phyloP scores from a whole-genome alignment of 2,329 filamentous ascomycete species.

The Colletotrichum trifolii region DNA sequence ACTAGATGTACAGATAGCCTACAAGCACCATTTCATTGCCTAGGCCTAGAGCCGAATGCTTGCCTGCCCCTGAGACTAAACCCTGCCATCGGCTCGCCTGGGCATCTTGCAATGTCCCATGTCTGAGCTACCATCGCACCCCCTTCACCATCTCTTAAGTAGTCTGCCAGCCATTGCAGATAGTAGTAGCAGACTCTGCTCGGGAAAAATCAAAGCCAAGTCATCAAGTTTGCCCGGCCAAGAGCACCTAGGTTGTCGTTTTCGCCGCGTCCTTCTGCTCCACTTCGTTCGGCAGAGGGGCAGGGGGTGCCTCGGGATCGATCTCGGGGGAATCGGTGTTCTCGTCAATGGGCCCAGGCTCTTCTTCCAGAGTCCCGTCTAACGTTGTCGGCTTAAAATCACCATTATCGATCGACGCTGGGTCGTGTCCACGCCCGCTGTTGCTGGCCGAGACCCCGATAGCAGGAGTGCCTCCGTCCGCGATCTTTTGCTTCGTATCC shows the following conservation, averaged over 20 bases:
- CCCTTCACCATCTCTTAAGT: not conserved
- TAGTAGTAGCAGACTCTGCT: too few relatives aligned
- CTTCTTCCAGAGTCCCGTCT: conserved; percentile 63
- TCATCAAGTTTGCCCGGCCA: not conserved
- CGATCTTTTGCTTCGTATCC: conserved; percentile 69
- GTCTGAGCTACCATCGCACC: conserved; percentile 6
- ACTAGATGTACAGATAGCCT: conserved; percentile 35
- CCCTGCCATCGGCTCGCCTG: not conserved
- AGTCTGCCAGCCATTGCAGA: not conserved
- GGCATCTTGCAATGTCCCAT: conserved; percentile 22
- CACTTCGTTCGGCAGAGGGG: conserved; percentile 26
- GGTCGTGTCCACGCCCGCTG: conserved; percentile 66
- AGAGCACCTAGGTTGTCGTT: conserved; percentile 12
- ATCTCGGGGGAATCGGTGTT: conserved; percentile 46
- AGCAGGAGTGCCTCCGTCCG: conserved; percentile 62
- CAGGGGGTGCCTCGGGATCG: conserved; percentile 18
- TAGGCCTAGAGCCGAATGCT: not conserved
- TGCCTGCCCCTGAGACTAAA: not conserved
- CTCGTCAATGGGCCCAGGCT: conserved; percentile 52
- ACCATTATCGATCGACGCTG: conserved; percentile 43
- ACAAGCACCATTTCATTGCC: conserved; percentile 21
- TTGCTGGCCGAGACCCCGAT: conserved; percentile 72
- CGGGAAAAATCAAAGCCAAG: too few relatives aligned
- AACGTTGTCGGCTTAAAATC: conserved; percentile 65
- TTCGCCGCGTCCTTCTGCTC: conserved; percentile 32